Base-by-base conservation (phyloP, 805 yeast genomes). In the Ogataea degrootiae region DNA sequence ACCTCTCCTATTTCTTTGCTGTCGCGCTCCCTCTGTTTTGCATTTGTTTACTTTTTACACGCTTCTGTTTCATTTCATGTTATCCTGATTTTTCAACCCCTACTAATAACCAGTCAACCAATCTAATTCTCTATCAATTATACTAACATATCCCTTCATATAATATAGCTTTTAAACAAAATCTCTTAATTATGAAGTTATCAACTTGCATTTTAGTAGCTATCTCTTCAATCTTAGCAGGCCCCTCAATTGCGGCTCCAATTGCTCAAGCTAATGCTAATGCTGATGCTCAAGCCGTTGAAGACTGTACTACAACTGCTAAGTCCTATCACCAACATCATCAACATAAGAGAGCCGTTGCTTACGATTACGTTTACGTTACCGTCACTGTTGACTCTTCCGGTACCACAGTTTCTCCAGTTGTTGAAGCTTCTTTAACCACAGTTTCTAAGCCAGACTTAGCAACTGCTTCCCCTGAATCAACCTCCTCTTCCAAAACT, bases 311-410 rank as follows among this genome's bases (percentile, higher is more conserved):
- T 59, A 67, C 75, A 47, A 68, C 73, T 59, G 65, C 59, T 15
- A 62, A 46, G 33, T 22, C 56, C 23, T 64, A 66, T 60, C 87
- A 82, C 69, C 73, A 74, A 49, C 85, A 83, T 70, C 83, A 76
- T 69, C 77, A 69, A 63, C 83, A 75, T 67, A 80, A 73, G 67
- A 76, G 80, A 71, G 83, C 78, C 41, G 76, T 74, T 53, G 84
- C 73, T 23, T 67, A 71, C 44, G 71, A 68, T 44, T 69, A 69
- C 45, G 68, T 67, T 34, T 76, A 79, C 62, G 77, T 78, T 56
- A 77, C 82, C 33, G 76, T 78, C 44, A 72, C 78, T 23, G 82
- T 77, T 44, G 73, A 75, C 51, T 73, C 67, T 42, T 62, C 69
- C n/a, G 80, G 80, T 51, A 57, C 66, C 48, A 73, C 80, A 42